These are phyloP conservation scores for Diatrype stigma DNA, from an alignment of 2,329 filamentous ascomycete genomes.

Conservation along the genomic window DNA sequence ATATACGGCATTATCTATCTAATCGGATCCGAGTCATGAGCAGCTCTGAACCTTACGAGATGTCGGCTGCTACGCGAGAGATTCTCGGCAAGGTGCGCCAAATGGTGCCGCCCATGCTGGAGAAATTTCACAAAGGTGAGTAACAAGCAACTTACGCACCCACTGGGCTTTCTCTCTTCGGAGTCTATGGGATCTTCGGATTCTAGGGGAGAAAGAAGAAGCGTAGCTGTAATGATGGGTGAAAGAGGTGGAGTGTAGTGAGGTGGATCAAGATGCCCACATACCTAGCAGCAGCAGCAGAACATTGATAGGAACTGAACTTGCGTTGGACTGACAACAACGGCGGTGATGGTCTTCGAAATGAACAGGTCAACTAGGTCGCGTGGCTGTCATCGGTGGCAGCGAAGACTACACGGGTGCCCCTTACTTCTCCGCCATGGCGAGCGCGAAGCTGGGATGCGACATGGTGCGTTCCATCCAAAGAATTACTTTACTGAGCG, in stretches of 20 bases:
- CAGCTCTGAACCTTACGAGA: slow-evolving; percentile 34
- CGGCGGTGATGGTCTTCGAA: slow-evolving; percentile 9
- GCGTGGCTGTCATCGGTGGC: slow-evolving; percentile 90
- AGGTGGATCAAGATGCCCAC: no score
- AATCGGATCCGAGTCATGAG: slow-evolving; percentile 16
- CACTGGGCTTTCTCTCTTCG: no score
- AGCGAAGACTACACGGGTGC: slow-evolving; percentile 96
- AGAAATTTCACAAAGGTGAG: slow-evolving; percentile 93
- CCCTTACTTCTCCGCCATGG: slow-evolving; percentile 97
- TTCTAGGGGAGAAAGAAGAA: not conserved
- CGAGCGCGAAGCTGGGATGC: slow-evolving; percentile 82
- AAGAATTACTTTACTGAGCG: not conserved
- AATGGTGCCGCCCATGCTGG: slow-evolving; percentile 91
- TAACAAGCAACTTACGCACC: no score
- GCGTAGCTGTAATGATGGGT: no score
- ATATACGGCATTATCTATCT: no score
- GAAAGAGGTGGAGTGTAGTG: no score
- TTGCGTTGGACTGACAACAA: no score
- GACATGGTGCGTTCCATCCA: slow-evolving; percentile 65
- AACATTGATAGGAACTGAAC: no score
- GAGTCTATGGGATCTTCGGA: no score
- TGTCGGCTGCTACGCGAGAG: slow-evolving; percentile 69
- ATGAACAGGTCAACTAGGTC: slow-evolving; percentile 84
- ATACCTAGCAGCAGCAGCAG: no score
- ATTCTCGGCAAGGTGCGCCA: slow-evolving; percentile 77